These are phyloP conservation scores for Salix viminalis DNA, from an alignment of 345 rosid genomes.

Conservation along the genomic window DNA sequence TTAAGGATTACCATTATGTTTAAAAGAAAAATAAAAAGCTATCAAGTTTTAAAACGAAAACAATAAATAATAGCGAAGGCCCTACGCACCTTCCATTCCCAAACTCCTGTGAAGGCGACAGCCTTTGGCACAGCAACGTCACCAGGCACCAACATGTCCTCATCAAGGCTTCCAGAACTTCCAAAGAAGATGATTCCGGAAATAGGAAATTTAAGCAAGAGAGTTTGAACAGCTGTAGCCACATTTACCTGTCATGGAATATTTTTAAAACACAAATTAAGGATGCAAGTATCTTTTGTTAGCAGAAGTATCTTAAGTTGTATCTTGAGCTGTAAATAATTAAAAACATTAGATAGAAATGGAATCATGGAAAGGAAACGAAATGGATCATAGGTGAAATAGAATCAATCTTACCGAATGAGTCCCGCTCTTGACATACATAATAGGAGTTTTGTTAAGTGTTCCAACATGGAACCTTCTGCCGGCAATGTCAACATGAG, in stretches of 20 bases:
- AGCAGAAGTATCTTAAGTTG: too few relatives aligned
- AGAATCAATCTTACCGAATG: neutral
- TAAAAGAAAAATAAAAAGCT: neutral
- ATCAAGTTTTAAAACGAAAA: neutral
- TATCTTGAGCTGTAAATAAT: too few relatives aligned
- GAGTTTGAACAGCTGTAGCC: neutral
- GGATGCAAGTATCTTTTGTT: too few relatives aligned
- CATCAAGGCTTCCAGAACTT: slow-evolving; percentile 4
- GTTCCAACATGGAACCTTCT: neutral
- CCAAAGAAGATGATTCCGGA: slow-evolving; percentile 5
- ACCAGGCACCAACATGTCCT: neutral
- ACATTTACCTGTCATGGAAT: neutral
- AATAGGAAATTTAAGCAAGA: neutral
- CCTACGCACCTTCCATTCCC: neutral
- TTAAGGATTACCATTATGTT: neutral
- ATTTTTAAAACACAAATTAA: too few relatives aligned
- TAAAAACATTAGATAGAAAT: too few relatives aligned
- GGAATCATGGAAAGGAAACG: too few relatives aligned
- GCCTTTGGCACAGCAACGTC: neutral
- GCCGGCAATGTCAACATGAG: neutral
- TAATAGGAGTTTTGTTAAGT: neutral
- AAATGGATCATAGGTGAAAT: too few relatives aligned
- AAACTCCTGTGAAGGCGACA: neutral
- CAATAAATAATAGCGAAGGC: too few relatives aligned
- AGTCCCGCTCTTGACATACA: neutral